Evolutionary conservation across 805 yeast species (phyloP), one percentile per base, ranked within the genome.

Genomic region (Wickerhamiella alocasiicola): DNA sequence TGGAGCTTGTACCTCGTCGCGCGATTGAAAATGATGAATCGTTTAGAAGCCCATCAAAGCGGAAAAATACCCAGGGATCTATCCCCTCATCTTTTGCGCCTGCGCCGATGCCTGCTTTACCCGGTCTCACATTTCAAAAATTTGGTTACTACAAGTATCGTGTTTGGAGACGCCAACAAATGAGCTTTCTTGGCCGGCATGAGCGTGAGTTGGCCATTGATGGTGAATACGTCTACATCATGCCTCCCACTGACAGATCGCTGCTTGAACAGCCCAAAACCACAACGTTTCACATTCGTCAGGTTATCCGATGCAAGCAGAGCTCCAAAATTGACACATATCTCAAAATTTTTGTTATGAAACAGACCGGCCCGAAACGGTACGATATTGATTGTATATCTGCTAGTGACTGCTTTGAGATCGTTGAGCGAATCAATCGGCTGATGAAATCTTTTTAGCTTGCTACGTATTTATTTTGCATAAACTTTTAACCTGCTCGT

Each of bases 161-260:
- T 13, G 94, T 88, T 0, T 82, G 84, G 81, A 69, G 96, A 52
- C 73, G 91, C 45, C 88, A 87, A 51, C 87, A 85, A 17, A 72
- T 79, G 75, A 77, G 93, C 0, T 76, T 88, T 48, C 73, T 81
- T 44, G 76, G 75, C 43, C 70, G 85, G 41, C 82, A 82, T 46
- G 94, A 85, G 51, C 74, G 91, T 51, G 73, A 85, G 1, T 65
- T 88, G 24, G 85, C 91, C 1, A 73, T 88, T 28, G 97, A 88
- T 59, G 97, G 96, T n/a, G 94, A 84, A 51, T 85, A 84, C 53
- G 74, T 88, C 11, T 88, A 87, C 52, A 72, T 88, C 36, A 74
- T 83, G 52, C 95, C 96, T 0, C 78, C 85, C 6, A 84, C 81
- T 50, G 88, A 82, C 44, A 68, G 74, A 44, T 72, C 71, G 49